A percentile compares a stretch with the other conserved stretches of the same genome.
Conservation (phyloP, 352 stramenopile genomes). For the Pythium apleroticum region DNA sequence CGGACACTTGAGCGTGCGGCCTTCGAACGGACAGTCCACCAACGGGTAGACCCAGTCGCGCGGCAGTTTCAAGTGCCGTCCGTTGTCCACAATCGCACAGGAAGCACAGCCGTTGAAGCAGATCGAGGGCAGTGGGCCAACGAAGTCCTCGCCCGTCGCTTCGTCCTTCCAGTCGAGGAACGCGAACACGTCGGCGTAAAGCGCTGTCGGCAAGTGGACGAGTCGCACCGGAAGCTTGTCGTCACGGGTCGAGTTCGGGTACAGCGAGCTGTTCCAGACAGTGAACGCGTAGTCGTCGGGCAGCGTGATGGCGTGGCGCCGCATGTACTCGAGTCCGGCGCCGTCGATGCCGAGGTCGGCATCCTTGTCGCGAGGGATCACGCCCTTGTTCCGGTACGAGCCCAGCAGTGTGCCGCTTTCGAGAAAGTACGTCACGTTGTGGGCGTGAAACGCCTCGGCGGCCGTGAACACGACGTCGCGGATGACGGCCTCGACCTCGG, state of each 20-base stretch:
- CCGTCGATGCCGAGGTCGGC: constrained; percentile 31
- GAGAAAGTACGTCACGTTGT: constrained; percentile 34
- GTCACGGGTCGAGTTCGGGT: constrained; percentile 22
- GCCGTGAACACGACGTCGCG: constrained; percentile 27
- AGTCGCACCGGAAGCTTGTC: constrained; percentile 27
- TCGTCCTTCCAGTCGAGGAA: constrained; percentile 26
- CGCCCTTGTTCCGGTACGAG: constrained; percentile 26
- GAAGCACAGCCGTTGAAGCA: constrained; percentile 23
- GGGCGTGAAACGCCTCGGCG: constrained; percentile 12
- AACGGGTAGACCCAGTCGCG: constrained; percentile 32
- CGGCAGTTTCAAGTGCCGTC: constrained; percentile 24
- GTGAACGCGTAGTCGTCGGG: constrained; percentile 22
- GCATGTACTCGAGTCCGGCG: constrained; percentile 21
- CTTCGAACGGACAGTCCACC: constrained; percentile 28
- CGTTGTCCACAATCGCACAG: constrained; percentile 4
- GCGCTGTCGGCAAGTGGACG: constrained; percentile 21
- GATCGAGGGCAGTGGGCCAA: constrained; percentile 23
- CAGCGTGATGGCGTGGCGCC: constrained; percentile 11
- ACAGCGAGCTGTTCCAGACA: constrained; percentile 22
- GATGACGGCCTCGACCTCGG: constrained; percentile 22
- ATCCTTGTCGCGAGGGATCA: constrained; percentile 32
- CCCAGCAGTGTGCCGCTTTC: constrained; percentile 37
- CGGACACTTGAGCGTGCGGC: constrained; percentile 25
- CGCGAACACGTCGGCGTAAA: constrained; percentile 37
- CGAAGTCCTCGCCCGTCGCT: constrained; percentile 7